Base-by-base conservation (phyloP, 1,284 basidiomycete species). In the Trichosporon sp. region DNA sequence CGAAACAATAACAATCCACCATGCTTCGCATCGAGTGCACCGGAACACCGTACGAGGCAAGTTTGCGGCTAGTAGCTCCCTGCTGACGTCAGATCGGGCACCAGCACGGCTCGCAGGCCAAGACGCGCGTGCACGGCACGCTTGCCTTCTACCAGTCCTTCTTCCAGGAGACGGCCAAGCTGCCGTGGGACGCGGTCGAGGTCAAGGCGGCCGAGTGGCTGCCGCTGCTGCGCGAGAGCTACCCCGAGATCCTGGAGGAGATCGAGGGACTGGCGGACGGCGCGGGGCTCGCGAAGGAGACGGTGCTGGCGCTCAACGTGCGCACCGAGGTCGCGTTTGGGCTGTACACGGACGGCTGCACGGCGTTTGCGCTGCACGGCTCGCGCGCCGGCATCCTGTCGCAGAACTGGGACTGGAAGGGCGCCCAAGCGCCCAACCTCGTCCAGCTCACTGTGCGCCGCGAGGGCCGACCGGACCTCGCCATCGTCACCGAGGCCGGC, bases 321-420 rank as follows among this genome's bases (percentile, higher is more conserved):
- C 72, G 72, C 31, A 72, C 72, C n/a, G 72, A 72, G n/a, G 69
- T 72, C 15, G 72, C 72, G 1, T 72, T 68, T 15, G 72, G 72
- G 1, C 58, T 70, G 47, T 67, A 60, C 34, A 63, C 62, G 5
- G 72, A 72, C 60, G 72, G 72, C n/a, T 72, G 72, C 65, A 72
- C 72, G 0, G 25, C 69, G 0, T 51, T 69, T 9, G 27, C 67
- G 3, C 34, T 65, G 23, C 69, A 70, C 60, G 34, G 60, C 7
- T 34, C 66, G 2, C 15, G 23, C 3, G 53, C 44, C 1, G 72
- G 31, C 11, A 31, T 72, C 47, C 67, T 72, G 27, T 69, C 72
- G 2, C 72, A 72, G 63, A 72, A 72, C 65, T 72, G 72, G 72
- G 72, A 72, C 72, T 72, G 72, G 72, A 65, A 65, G 31, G 25